Percentiles rank a stretch among this genome's conserved stretches.
These are phyloP conservation scores for Penicillium concentricum DNA, from an alignment of 2,329 filamentous ascomycete species.

Conservation along the genomic window DNA sequence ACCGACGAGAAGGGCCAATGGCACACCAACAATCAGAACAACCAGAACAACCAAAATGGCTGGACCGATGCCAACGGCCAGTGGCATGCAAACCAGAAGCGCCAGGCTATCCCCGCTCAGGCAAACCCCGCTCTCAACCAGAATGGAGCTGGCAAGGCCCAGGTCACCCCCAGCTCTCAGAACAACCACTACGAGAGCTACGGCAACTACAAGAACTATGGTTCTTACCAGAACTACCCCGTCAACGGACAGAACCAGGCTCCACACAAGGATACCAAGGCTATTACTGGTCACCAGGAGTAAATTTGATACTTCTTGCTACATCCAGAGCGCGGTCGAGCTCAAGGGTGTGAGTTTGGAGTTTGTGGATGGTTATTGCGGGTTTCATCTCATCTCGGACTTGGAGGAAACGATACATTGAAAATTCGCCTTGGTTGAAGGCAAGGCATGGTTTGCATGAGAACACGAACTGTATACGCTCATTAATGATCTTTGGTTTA, in stretches of 20 bases:
- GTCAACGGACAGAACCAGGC: conserved; percentile 1
- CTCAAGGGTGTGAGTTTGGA: neutral
- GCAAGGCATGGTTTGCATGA: conserved; percentile 15
- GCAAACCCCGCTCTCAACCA: no score
- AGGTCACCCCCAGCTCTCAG: conserved; percentile 2
- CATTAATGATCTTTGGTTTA: conserved; percentile 14
- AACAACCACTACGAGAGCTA: conserved; percentile 3
- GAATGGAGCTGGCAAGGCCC: neutral
- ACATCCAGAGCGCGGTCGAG: neutral
- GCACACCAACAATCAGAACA: conserved; percentile 7
- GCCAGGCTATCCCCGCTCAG: neutral
- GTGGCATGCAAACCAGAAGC: conserved; percentile 8
- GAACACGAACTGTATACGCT: conserved; percentile 24
- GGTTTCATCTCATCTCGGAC: no score
- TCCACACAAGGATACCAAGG: conserved; percentile 3
- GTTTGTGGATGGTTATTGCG: neutral
- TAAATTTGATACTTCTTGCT: neutral
- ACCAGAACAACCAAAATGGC: conserved; percentile 8
- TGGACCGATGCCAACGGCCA: conserved; percentile 16
- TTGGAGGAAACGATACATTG: neutral
- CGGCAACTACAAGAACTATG: conserved; percentile 9
- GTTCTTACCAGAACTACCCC: conserved; percentile 4
- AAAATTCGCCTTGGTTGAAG: neutral
- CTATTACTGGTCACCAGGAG: conserved; percentile 4
- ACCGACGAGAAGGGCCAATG: conserved; percentile 18